Base-by-base conservation (phyloP, 495 filamentous ascomycete species). In the Tuber magnatum region DNA sequence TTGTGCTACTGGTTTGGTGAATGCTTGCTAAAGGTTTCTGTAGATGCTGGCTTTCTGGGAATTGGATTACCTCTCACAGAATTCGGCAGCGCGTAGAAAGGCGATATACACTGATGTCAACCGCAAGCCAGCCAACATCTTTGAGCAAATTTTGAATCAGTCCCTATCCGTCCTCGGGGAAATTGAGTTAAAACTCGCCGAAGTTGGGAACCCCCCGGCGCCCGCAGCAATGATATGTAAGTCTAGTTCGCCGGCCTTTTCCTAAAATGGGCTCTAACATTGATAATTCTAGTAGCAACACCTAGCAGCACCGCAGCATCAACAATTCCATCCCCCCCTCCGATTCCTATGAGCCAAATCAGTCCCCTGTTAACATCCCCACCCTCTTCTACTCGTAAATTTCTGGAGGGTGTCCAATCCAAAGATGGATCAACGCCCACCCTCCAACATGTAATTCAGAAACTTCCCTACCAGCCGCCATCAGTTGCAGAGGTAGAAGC, bases 1-100 rank as follows among this genome's bases (percentile, higher is more conserved):
- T 77, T 40, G 51, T 68, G 18, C 46, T 68, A 44, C 35, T 43
- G 18, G 42, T 3, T 32, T 12, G 39, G 39, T 71, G 40, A 69
- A n/a, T 10, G 28, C 46, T 16, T 68, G 16, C 65, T 24, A 39
- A 69, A 12, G 28, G 20, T 51, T 61, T 72, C 39, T 76, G 82
- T 85, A 93, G 85, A 85, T 88, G 6, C 94, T 94, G 82, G 94
- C 95, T 39, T 93, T 97, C 85, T 96, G 94, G 92, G 95, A 99
- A 82, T 86, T 98, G 32, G 87, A 88, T 42, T 87, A 91, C 74
- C 96, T 97, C 77, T 90, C 92, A 70, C 87, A 91, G 71, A 88
- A 89, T 44, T 93, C 89, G 75, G 85, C 89, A 16, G 88, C 88
- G 14, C 89, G 96, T 42, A 89, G 95, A 38, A 92, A 91, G 81